phyloP scores from a whole-genome alignment of 108 stramenopile species.

The Cyclotella distinguenda region DNA sequence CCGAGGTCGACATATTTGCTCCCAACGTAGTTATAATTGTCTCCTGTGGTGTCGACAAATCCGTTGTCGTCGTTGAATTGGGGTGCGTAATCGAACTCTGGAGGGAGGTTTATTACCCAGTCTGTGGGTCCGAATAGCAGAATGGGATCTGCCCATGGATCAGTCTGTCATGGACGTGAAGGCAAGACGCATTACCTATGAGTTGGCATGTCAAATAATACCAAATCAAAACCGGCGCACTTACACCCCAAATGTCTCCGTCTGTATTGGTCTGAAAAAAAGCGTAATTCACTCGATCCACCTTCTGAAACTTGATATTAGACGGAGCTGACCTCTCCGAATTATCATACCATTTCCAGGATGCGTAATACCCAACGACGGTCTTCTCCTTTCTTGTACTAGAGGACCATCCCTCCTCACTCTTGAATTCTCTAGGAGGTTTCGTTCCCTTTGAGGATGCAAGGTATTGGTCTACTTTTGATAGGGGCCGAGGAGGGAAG shows the following conservation, averaged over 20 bases:
- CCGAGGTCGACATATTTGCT: slow-evolving; percentile 38
- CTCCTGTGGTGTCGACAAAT: slow-evolving; percentile 26
- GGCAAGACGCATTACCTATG: background rate
- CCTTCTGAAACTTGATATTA: slow-evolving; percentile 41
- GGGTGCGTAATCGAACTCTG: slow-evolving; percentile 34
- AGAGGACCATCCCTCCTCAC: slow-evolving; percentile 33
- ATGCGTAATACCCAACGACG: slow-evolving; percentile 35
- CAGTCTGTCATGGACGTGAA: slow-evolving; percentile 2
- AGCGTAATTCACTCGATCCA: slow-evolving; percentile 19
- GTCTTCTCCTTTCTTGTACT: slow-evolving; percentile 14
- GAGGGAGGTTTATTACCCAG: slow-evolving; percentile 24
- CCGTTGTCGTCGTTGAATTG: slow-evolving; percentile 51
- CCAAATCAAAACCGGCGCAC: background rate
- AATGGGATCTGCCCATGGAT: slow-evolving; percentile 39
- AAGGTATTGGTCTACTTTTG: background rate
- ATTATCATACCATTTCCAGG: slow-evolving; percentile 37
- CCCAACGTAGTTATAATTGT: slow-evolving; percentile 33
- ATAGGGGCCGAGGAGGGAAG: slow-evolving; percentile 18
- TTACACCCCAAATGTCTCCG: slow-evolving; percentile 38
- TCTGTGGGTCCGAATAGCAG: slow-evolving; percentile 40
- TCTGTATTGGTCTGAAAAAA: slow-evolving; percentile 29
- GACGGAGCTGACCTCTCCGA: slow-evolving; percentile 11
- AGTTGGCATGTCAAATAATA: background rate
- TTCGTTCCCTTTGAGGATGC: background rate
- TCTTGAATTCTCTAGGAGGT: slow-evolving; percentile 22